Evolutionary conservation across 495 filamentous ascomycete genomes (phyloP).

Genomic region (Hypoxylon lienhwacheense): DNA sequence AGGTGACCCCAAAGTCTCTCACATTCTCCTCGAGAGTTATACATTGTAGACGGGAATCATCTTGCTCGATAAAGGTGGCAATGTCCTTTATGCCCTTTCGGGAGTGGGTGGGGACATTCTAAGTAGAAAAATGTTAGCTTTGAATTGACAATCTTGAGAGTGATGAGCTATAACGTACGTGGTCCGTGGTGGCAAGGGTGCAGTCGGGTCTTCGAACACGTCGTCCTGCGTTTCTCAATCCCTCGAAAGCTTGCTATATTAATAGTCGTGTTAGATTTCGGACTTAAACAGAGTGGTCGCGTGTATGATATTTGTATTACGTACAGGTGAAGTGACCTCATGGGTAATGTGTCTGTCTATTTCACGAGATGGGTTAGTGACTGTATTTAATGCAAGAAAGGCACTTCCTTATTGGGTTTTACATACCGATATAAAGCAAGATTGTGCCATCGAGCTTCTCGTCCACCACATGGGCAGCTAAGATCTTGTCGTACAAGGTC

Average conservation of each 20-base stretch:
- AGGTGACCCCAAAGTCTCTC: conserved; percentile 93
- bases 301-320: conserved; percentile 28
- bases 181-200: conserved; percentile 94
- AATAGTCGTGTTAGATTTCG: conserved; percentile 1
- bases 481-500: conserved; percentile 98
- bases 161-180: conserved; percentile 67
- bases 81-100: conserved; percentile 88
- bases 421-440: conserved; percentile 84
- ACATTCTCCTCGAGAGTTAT: conserved; percentile 96
- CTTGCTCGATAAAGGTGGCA: conserved; percentile 85
- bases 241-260: conserved; percentile 89
- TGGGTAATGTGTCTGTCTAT: conserved; percentile 92
- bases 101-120: conserved; percentile 91
- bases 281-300: background rate
- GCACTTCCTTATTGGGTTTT: conserved; percentile 2
- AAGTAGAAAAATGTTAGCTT: background rate
- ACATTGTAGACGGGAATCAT: conserved; percentile 90
- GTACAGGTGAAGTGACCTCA: conserved; percentile 92
- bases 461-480: conserved; percentile 89
- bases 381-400: background rate
- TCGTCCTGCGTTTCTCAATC: conserved; percentile 81
- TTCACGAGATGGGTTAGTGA: conserved; percentile 17
- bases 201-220: conserved; percentile 92
- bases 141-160: background rate
- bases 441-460: conserved; percentile 91